Percentiles rank a stretch among this genome's conserved stretches.
phyloP scores from a whole-genome alignment of 768 basidiomycete species.

The Psilocybe tampanensis region DNA sequence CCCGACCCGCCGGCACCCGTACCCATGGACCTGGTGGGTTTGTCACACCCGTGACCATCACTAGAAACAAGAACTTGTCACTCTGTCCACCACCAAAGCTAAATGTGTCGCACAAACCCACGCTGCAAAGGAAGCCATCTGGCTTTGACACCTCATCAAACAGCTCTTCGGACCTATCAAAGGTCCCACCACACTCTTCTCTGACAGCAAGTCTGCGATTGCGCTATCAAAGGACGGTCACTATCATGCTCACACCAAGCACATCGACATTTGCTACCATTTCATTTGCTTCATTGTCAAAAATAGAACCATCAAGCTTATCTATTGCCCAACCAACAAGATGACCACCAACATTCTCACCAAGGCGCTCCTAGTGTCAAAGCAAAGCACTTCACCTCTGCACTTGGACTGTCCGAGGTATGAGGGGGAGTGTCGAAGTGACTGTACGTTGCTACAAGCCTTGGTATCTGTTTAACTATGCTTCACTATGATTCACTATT shows the following conservation, averaged over 20 bases:
- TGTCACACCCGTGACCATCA: too few species aligned
- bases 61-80: slow-evolving; percentile 32
- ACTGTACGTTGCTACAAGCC: too few species aligned
- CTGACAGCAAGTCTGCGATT: slow-evolving; percentile 17
- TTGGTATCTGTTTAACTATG: too few species aligned
- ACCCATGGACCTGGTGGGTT: too few species aligned
- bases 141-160: slow-evolving; percentile 2
- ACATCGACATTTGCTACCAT: slow-evolving; percentile 20
- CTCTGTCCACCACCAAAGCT: slow-evolving; percentile 16
- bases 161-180: background rate
- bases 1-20: too few species aligned
- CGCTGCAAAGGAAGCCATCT: slow-evolving; percentile 8
- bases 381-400: too few species aligned
- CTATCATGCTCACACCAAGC: slow-evolving; percentile 17
- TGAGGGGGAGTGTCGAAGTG: slow-evolving; percentile 25
- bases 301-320: slow-evolving; percentile 10
- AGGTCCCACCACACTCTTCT: background rate
- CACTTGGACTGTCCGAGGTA: slow-evolving; percentile 1
- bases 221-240: slow-evolving; percentile 9
- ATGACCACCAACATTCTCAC: slow-evolving; percentile 23
- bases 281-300: slow-evolving; percentile 15
- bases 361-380: slow-evolving; percentile 14
- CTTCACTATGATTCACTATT: too few species aligned
- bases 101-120: slow-evolving; percentile 19
- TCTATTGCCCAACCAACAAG: slow-evolving; percentile 25